These are phyloP conservation scores for Aspergillus jensenii DNA, from an alignment of 2,329 filamentous ascomycete species.

Conservation along the genomic window DNA sequence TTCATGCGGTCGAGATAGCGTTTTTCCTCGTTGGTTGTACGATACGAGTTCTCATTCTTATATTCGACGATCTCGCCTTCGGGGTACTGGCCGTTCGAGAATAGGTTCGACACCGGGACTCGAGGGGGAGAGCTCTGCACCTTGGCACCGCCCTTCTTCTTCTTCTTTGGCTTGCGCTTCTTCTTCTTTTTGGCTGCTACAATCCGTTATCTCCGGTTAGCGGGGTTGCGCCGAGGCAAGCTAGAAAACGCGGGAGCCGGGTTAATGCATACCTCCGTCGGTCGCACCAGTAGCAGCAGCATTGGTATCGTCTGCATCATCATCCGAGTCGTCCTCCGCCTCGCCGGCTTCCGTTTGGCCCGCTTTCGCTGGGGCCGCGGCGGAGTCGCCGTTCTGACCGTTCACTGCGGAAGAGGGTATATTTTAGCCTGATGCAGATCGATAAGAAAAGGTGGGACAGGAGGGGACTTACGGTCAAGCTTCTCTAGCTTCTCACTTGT, in stretches of 20 bases:
- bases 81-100: conserved; percentile 70
- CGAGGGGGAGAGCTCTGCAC: conserved; percentile 75
- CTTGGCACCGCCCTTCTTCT: conserved; percentile 62
- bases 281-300: conserved; percentile 39
- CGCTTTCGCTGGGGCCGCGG: conserved; percentile 30
- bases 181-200: conserved; percentile 71
- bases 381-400: conserved; percentile 37
- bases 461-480: conserved; percentile 36
- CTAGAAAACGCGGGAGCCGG: not conserved
- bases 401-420: conserved; percentile 32
- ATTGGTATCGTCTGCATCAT: conserved; percentile 52
- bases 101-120: conserved; percentile 71
- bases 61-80: conserved; percentile 79
- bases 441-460: not conserved
- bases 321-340: conserved; percentile 56
- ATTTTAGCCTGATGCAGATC: conserved; percentile 19
- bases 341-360: conserved; percentile 44
- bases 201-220: conserved; percentile 9
- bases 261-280: conserved; percentile 33
- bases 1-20: conserved; percentile 78
- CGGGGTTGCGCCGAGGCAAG: not conserved
- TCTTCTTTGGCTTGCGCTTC: conserved; percentile 75
- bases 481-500: conserved; percentile 41
- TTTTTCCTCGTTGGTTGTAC: conserved; percentile 83
- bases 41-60: conserved; percentile 70